A percentile compares a stretch with the other conserved stretches of the same genome.
Evolutionary conservation across 371 early-diverging fungal species (phyloP).

Genomic region (Amoeboaphelidium protococcarum): DNA sequence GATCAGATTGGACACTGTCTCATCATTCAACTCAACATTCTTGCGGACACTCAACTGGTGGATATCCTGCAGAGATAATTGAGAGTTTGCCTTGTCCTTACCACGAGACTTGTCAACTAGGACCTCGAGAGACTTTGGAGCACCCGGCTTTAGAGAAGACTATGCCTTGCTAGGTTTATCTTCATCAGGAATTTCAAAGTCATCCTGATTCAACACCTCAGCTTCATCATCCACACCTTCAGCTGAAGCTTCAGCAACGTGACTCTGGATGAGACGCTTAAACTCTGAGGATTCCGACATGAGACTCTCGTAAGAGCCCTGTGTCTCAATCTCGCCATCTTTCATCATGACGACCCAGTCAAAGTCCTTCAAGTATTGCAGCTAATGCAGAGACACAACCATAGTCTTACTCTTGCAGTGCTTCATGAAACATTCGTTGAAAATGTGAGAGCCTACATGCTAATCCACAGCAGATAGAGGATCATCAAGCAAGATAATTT

Average conservation of each 20-base stretch:
- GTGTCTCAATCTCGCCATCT: constrained; percentile 28
- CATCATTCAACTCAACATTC: constrained; percentile 21
- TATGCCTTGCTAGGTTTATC: too few species aligned
- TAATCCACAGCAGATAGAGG: constrained; percentile 5
- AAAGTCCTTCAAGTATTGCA: neutral
- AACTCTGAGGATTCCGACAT: constrained; percentile 1
- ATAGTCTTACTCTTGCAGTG: constrained; percentile 16
- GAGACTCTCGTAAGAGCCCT: constrained; percentile 36
- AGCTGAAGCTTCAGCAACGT: constrained; percentile 7
- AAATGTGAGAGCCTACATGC: constrained; percentile 3
- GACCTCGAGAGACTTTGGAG: too few species aligned
- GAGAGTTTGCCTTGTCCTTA: too few species aligned
- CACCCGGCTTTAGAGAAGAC: too few species aligned
- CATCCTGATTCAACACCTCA: constrained; percentile 2
- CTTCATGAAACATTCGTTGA: constrained; percentile 24
- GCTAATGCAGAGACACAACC: neutral
- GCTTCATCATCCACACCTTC: constrained; percentile 8
- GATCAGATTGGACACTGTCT: constrained; percentile 32
- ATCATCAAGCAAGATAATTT: constrained; percentile 25
- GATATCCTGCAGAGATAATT: constrained; percentile 3
- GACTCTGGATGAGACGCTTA: constrained; percentile 2
- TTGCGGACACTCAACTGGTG: neutral
- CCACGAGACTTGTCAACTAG: too few species aligned
- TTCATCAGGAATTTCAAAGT: constrained; percentile 3
- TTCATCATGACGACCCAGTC: constrained; percentile 33